Evolutionary conservation across 2,329 filamentous ascomycete genomes (phyloP).

Genomic region (Botrytis elliptica): DNA sequence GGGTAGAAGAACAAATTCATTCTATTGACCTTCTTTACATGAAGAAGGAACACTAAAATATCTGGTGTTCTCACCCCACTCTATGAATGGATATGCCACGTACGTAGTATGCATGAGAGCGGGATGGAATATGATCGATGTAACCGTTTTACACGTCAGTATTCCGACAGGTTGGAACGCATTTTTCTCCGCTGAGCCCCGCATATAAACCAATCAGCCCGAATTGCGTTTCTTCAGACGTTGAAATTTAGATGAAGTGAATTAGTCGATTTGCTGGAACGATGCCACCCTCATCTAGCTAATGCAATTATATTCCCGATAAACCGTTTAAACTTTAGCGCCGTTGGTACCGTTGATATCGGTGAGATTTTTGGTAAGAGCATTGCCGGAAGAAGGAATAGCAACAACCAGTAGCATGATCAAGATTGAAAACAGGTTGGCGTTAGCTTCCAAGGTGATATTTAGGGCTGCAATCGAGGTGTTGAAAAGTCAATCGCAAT

Average conservation of each 20-base stretch:
- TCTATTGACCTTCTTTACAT: not conserved
- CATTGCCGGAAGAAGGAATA: not conserved
- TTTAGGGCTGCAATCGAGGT: rapidly evolving
- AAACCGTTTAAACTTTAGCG: not conserved
- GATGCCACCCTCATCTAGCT: not conserved
- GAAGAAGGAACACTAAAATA: not conserved
- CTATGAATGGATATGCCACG: not conserved
- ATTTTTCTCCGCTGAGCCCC: not conserved
- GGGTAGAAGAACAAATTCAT: not conserved
- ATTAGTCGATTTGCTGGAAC: not conserved
- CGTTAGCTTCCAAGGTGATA: not conserved
- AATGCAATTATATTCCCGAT: not conserved
- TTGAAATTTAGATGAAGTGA: not conserved
- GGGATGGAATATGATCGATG: not conserved
- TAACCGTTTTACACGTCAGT: not conserved
- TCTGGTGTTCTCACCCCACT: not conserved
- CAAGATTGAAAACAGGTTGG: not conserved
- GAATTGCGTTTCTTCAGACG: not conserved
- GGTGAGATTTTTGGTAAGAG: not conserved
- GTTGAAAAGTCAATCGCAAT: not conserved
- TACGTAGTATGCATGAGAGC: not conserved
- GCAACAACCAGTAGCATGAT: not conserved
- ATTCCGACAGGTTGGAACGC: not conserved
- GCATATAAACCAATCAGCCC: not conserved
- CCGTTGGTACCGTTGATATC: not conserved